phyloP scores from a whole-genome alignment of 2,329 filamentous ascomycete genomes.

The Endoconidiophora laricicola region DNA sequence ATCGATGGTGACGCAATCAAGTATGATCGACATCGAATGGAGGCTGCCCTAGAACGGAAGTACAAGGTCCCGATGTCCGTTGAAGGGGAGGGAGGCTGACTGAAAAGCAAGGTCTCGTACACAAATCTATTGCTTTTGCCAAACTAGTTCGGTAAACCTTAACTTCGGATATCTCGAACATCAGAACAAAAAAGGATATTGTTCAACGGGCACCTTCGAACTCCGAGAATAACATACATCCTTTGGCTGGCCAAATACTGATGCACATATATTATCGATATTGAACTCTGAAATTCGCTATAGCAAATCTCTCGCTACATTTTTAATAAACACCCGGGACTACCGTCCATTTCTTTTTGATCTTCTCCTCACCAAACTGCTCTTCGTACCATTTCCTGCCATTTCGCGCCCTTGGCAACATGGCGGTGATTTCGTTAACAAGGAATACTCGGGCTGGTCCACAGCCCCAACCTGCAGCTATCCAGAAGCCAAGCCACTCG shows the following conservation, averaged over 20 bases:
- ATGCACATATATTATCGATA: neutral
- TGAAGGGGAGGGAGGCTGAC: no score
- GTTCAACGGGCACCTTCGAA: no score
- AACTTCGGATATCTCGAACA: neutral
- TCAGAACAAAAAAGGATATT: neutral
- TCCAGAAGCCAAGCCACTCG: slow-evolving; percentile 83
- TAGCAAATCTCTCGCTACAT: neutral
- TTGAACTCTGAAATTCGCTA: neutral
- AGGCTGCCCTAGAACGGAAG: no score
- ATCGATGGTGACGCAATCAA: no score
- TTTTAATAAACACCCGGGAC: slow-evolving; percentile 32
- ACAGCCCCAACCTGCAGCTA: slow-evolving; percentile 51
- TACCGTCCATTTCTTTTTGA: slow-evolving; percentile 59
- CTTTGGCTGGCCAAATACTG: neutral
- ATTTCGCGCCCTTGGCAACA: slow-evolving; percentile 71
- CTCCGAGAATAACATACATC: neutral
- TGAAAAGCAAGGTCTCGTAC: no score
- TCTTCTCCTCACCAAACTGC: slow-evolving; percentile 71
- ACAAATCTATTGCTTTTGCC: no score
- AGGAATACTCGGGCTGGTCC: slow-evolving; percentile 67
- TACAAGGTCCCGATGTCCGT: no score
- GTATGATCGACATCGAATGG: no score
- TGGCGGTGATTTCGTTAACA: slow-evolving; percentile 73
- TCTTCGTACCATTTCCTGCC: slow-evolving; percentile 76
- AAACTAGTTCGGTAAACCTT: no score